phyloP scores from a whole-genome alignment of 345 rosid genomes.

The Eucalyptus polyanthemos region DNA sequence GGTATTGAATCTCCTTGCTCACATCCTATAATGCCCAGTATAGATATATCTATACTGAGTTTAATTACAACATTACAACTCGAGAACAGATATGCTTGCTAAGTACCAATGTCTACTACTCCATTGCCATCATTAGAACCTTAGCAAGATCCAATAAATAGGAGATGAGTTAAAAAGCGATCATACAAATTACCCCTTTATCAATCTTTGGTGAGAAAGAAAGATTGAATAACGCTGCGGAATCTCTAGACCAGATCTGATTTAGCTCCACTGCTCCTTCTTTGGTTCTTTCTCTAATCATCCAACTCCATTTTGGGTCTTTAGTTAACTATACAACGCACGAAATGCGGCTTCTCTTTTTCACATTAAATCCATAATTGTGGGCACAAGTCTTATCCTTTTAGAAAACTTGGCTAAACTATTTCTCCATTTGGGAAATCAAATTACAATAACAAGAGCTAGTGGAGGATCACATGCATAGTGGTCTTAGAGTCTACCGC shows the following conservation, averaged over 20 bases:
- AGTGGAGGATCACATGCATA: neutral
- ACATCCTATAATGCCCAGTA: neutral
- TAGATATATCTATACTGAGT: neutral
- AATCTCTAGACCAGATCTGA: neutral
- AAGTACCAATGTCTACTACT: neutral
- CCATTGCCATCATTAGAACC: neutral
- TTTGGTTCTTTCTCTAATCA: neutral
- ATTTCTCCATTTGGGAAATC: neutral
- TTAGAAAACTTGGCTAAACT: neutral
- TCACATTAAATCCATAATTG: neutral
- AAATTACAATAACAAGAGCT: neutral
- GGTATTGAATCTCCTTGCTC: neutral
- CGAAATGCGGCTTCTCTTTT: neutral
- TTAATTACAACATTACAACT: neutral
- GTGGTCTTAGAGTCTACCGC: neutral
- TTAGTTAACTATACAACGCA: neutral
- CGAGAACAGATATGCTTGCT: neutral
- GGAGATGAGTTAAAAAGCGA: neutral
- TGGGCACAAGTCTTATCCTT: neutral
- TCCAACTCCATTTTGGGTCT: neutral
- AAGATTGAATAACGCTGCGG: neutral
- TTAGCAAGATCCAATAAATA: neutral
- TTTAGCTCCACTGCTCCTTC: neutral
- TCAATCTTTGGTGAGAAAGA: neutral
- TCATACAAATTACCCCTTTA: neutral